Evolutionary conservation across 1,139 yeast genomes (phyloP).

Genomic region (Debaryomyces singareniensis): DNA sequence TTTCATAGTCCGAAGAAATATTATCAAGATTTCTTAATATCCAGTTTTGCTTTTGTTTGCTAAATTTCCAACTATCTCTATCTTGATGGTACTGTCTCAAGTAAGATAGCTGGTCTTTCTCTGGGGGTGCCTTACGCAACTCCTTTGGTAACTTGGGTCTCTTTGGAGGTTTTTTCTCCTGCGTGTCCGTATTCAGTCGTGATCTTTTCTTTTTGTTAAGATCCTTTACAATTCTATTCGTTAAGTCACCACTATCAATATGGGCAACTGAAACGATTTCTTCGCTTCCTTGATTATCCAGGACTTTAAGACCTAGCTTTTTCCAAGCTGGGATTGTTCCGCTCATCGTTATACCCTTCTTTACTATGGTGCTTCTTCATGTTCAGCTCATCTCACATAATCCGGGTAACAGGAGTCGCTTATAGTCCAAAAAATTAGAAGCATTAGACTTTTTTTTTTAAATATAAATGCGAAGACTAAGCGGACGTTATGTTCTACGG

Average conservation of each 20-base stretch:
- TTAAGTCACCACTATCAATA: constrained; percentile 40
- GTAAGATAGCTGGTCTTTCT: constrained; percentile 75
- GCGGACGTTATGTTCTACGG: no score
- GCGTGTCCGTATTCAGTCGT: constrained; percentile 5
- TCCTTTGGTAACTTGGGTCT: constrained; percentile 68
- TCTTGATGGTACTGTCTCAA: constrained; percentile 60
- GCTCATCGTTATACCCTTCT: constrained; percentile 3
- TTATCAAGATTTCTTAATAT: constrained; percentile 59
- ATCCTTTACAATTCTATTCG: constrained; percentile 42
- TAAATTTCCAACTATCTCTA: constrained; percentile 75
- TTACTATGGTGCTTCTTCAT: not conserved
- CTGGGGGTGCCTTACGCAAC: constrained; percentile 72
- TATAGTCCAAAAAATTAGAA: no score
- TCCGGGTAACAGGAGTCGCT: no score
- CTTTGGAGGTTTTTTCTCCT: constrained; percentile 58
- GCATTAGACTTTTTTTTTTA: no score
- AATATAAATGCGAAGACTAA: no score
- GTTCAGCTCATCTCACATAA: constrained; percentile 1
- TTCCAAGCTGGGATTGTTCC: constrained; percentile 90
- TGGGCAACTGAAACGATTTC: constrained; percentile 35
- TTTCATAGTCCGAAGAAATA: constrained; percentile 52
- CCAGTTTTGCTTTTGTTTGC: constrained; percentile 95
- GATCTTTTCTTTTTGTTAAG: constrained; percentile 29
- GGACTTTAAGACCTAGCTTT: constrained; percentile 64
- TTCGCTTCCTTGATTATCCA: constrained; percentile 33